Conservation (phyloP, 345 rosid species). For the Abelmoschus esculentus region DNA sequence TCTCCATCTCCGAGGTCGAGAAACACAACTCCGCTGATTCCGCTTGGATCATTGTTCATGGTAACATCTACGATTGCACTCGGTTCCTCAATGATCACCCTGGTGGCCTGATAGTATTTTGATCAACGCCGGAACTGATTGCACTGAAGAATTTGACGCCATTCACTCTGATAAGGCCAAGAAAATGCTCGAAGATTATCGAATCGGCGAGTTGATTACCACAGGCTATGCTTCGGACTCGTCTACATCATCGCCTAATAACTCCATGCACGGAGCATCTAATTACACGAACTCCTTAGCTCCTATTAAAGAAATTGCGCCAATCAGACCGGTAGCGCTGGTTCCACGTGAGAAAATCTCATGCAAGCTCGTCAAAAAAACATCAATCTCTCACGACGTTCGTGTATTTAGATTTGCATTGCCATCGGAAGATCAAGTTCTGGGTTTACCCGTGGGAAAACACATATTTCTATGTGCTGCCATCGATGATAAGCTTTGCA, state of each 20-base stretch:
- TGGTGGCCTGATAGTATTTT: constrained; percentile 81
- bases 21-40: constrained; percentile 67
- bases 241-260: constrained; percentile 48
- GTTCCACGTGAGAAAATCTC: constrained; percentile 67
- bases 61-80: constrained; percentile 85
- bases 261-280: constrained; percentile 56
- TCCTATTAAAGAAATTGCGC: constrained; percentile 18
- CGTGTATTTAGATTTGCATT: constrained; percentile 59
- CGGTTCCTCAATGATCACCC: constrained; percentile 84
- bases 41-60: constrained; percentile 88
- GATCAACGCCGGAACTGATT: constrained; percentile 82
- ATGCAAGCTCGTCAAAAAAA: constrained; percentile 63
- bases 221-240: constrained; percentile 58
- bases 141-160: constrained; percentile 93
- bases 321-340: constrained; percentile 41
- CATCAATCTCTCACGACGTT: constrained; percentile 60
- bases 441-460: constrained; percentile 79
- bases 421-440: constrained; percentile 55
- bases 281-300: constrained; percentile 1
- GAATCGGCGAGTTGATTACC: constrained; percentile 65
- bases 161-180: constrained; percentile 87
- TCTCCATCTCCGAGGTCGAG: constrained; percentile 56
- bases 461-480: constrained; percentile 69
- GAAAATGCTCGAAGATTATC: constrained; percentile 61
- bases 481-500: constrained; percentile 58